These are phyloP conservation scores for Cyclotella distinguenda DNA, from an alignment of 108 stramenopile genomes.

Conservation along the genomic window DNA sequence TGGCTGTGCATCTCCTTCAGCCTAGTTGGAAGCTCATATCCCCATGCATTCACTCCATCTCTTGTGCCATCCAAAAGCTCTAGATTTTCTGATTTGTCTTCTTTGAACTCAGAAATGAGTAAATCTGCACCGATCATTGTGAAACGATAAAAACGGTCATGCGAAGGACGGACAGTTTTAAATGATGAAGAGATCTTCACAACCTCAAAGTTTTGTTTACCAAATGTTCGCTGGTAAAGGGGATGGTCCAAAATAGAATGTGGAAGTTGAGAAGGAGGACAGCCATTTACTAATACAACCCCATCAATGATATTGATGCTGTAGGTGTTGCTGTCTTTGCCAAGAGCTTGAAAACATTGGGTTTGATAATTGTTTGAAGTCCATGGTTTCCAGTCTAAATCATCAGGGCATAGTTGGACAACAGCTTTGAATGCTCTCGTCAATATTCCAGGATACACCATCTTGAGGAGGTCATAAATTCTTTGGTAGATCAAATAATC, in stretches of 20 bases:
- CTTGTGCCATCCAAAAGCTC: slow-evolving; percentile 38
- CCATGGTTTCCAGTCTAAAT: slow-evolving; percentile 23
- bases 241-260: slow-evolving; percentile 23
- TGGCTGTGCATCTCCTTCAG: slow-evolving; percentile 52
- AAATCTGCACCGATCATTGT: slow-evolving; percentile 4
- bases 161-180: slow-evolving; percentile 24
- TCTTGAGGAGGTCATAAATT: slow-evolving; percentile 3
- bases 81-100: slow-evolving; percentile 28
- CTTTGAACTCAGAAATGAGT: slow-evolving; percentile 16
- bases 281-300: slow-evolving; percentile 50
- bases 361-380: background rate
- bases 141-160: slow-evolving; percentile 28
- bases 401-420: slow-evolving; percentile 10
- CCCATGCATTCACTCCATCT: slow-evolving; percentile 21
- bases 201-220: slow-evolving; percentile 38
- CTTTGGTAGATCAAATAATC: slow-evolving; percentile 5
- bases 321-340: slow-evolving; percentile 33
- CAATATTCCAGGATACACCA: slow-evolving; percentile 4
- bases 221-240: slow-evolving; percentile 33
- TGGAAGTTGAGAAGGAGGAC: slow-evolving; percentile 51
- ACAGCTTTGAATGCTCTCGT: slow-evolving; percentile 13
- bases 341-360: slow-evolving; percentile 43
- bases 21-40: slow-evolving; percentile 35
- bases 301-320: slow-evolving; percentile 52
- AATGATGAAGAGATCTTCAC: slow-evolving; percentile 12